These are phyloP conservation scores for Ogataea zsoltii DNA, from an alignment of 805 yeast genomes.

Conservation along the genomic window DNA sequence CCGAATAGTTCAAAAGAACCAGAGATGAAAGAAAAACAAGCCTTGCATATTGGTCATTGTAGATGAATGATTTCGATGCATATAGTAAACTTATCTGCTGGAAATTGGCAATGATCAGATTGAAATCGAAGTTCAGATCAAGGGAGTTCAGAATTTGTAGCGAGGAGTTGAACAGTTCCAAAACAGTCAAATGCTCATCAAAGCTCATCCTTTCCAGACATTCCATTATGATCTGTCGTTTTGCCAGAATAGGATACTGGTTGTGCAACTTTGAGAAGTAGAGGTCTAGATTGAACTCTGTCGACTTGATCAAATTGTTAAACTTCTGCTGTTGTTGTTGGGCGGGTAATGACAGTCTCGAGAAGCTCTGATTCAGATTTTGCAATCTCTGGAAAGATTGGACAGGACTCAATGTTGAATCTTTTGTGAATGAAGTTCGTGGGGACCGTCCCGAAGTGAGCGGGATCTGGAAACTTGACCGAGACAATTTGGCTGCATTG, in stretches of 20 bases:
- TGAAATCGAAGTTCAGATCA: constrained; percentile 30
- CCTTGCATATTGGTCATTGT: constrained; percentile 27
- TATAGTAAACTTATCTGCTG: constrained; percentile 38
- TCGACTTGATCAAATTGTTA: constrained; percentile 23
- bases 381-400: constrained; percentile 28
- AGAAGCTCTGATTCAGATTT: constrained; percentile 25
- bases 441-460: constrained; percentile 21
- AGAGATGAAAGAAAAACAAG: constrained; percentile 40
- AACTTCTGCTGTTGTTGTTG: constrained; percentile 23
- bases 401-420: constrained; percentile 26
- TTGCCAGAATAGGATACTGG: constrained; percentile 48
- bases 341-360: constrained; percentile 16
- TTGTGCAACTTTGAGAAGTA: constrained; percentile 47
- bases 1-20: constrained; percentile 52
- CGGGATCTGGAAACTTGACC: constrained; percentile 27
- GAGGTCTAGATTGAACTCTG: constrained; percentile 38
- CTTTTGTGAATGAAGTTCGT: constrained; percentile 21
- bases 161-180: constrained; percentile 44
- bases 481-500: constrained; percentile 25
- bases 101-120: constrained; percentile 38
- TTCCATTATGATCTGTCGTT: constrained; percentile 29
- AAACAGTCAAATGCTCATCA: constrained; percentile 32
- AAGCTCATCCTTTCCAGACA: constrained; percentile 30
- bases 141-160: constrained; percentile 39
- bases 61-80: constrained; percentile 36